Conservation (phyloP, 2,329 filamentous ascomycete species). For the Aspergillus hortae region DNA sequence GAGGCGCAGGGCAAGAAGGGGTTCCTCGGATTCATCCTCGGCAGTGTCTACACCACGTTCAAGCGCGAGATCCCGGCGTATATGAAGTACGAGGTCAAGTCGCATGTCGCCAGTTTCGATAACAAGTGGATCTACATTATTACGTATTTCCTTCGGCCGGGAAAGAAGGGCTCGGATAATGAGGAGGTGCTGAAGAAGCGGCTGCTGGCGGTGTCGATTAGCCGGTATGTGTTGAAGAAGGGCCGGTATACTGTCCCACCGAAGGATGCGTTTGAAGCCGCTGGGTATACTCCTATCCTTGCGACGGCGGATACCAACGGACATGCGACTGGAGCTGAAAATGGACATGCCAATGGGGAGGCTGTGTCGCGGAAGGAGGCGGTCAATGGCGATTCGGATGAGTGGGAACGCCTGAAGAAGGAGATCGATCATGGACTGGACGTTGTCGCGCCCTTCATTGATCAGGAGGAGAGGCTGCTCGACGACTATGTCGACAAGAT, state of each 20-base stretch:
- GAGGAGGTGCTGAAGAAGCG: constrained; percentile 50
- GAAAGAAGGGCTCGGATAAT: constrained; percentile 15
- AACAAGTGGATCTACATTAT: constrained; percentile 75
- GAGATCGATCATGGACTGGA: constrained; percentile 52
- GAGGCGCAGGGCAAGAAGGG: constrained; percentile 44
- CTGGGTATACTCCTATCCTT: constrained; percentile 64
- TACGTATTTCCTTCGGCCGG: constrained; percentile 62
- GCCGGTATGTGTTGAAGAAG: constrained; percentile 76
- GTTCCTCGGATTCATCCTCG: constrained; percentile 62
- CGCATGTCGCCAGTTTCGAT: constrained; percentile 66
- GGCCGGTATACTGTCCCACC: constrained; percentile 78
- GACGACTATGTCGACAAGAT: constrained; percentile 16
- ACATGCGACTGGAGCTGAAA: constrained; percentile 17
- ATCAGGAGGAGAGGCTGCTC: constrained; percentile 16
- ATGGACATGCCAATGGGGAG: constrained; percentile 8
- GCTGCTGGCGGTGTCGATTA: constrained; percentile 65
- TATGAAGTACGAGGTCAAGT: constrained; percentile 68
- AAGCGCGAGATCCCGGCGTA: constrained; percentile 66
- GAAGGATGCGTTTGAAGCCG: constrained; percentile 65
- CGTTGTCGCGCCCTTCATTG: constrained; percentile 39
- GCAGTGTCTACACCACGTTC: constrained; percentile 68
- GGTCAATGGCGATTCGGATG: constrained; percentile 39
- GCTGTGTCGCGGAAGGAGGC: constrained; percentile 6
- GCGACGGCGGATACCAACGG: constrained; percentile 3
- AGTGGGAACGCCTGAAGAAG: constrained; percentile 55